Evolutionary conservation across 2,329 filamentous ascomycete genomes (phyloP).

Genomic region (Microdochium trichocladiopsis): DNA sequence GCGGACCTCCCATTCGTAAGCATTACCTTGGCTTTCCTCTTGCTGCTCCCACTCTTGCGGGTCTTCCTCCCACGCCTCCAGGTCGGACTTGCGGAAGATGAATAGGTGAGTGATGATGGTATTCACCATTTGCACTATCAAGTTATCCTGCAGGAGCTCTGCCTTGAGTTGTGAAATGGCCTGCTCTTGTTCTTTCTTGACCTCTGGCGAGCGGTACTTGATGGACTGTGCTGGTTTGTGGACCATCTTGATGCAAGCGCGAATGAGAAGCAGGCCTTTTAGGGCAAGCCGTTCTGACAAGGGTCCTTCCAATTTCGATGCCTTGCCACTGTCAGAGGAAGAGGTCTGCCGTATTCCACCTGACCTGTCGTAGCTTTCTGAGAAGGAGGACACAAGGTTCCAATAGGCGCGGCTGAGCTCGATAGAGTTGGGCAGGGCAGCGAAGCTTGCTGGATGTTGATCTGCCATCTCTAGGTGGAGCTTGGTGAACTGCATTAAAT

Average conservation of each 20-base stretch:
- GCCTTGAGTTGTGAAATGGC: slow-evolving; percentile 64
- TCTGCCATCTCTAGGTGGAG: slow-evolving; percentile 82
- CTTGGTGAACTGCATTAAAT: slow-evolving; percentile 85
- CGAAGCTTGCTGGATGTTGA: slow-evolving; percentile 74
- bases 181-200: slow-evolving; percentile 67
- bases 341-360: slow-evolving; percentile 44
- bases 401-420: slow-evolving; percentile 78
- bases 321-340: slow-evolving; percentile 27
- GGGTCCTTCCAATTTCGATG: slow-evolving; percentile 49
- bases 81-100: slow-evolving; percentile 75
- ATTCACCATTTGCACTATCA: slow-evolving; percentile 78
- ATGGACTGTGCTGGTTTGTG: slow-evolving; percentile 77
- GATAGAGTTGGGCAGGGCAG: slow-evolving; percentile 71
- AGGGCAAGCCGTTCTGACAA: slow-evolving; percentile 74
- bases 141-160: slow-evolving; percentile 66
- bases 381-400: slow-evolving; percentile 70
- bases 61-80: slow-evolving; percentile 89
- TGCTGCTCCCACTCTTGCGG: slow-evolving; percentile 92
- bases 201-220: slow-evolving; percentile 68
- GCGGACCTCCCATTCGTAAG: slow-evolving; percentile 87
- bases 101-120: slow-evolving; percentile 82
- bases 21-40: slow-evolving; percentile 77
- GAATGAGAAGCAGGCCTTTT: slow-evolving; percentile 74
- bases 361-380: slow-evolving; percentile 62
- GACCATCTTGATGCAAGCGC: slow-evolving; percentile 78